Evolutionary conservation across 2,329 filamentous ascomycete species (phyloP).

Genomic region (Pyricularia sp.): DNA sequence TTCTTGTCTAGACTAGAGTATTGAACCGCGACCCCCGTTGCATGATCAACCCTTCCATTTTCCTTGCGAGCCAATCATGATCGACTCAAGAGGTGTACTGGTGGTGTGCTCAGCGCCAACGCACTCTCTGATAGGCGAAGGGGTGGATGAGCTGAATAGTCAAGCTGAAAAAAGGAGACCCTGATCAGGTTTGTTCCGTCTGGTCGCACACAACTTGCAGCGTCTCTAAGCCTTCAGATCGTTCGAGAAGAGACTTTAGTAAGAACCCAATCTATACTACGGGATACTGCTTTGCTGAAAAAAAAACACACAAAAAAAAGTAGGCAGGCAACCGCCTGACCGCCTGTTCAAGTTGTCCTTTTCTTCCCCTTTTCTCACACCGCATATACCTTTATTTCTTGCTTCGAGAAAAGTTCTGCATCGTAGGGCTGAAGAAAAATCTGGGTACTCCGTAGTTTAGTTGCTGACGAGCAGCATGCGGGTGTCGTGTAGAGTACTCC

Average conservation of each 20-base stretch:
- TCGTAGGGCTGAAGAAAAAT: background rate
- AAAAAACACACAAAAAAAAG: background rate
- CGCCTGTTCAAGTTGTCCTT: background rate
- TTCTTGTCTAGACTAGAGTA: background rate
- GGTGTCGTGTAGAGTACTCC: background rate
- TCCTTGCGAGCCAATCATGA: background rate
- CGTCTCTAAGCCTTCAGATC: background rate
- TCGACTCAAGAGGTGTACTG: background rate
- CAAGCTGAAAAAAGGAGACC: background rate
- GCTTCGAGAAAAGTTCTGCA: background rate
- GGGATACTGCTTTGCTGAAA: background rate
- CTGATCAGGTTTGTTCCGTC: background rate
- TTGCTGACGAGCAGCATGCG: background rate
- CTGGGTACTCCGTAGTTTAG: background rate
- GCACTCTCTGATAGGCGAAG: background rate
- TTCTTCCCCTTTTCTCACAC: background rate
- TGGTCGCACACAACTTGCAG: background rate
- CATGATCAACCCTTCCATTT: background rate
- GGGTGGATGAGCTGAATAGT: background rate
- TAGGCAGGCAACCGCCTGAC: background rate
- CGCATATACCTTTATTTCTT: background rate
- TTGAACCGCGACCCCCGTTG: background rate
- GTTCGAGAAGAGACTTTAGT: background rate
- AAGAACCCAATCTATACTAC: background rate
- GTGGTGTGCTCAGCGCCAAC: background rate